These are phyloP conservation scores for Phaffomyces thermotolerans DNA, from an alignment of 805 yeast species.

Conservation along the genomic window DNA sequence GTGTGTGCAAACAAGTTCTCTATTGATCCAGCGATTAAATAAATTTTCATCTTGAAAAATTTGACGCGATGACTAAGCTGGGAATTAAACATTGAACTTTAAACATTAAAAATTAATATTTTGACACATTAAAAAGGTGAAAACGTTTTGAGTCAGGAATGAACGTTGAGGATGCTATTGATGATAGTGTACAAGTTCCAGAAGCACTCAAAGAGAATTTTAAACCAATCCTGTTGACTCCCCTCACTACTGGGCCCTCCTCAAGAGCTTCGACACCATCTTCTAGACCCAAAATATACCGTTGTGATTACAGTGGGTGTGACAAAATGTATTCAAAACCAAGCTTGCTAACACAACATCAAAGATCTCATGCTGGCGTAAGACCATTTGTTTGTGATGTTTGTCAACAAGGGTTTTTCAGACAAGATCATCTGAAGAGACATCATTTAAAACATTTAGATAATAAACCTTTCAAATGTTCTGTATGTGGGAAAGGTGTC, in stretches of 20 bases:
- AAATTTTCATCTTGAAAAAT: background rate
- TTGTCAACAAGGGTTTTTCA: conserved; percentile 60
- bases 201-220: background rate
- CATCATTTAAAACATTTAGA: conserved; percentile 62
- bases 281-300: conserved; percentile 50
- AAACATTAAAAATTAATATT: too few relatives aligned
- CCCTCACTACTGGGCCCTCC: conserved; percentile 2
- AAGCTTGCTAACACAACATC: conserved; percentile 75
- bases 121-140: background rate
- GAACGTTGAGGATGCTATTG: background rate
- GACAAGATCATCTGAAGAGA: conserved; percentile 74
- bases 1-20: too few relatives aligned
- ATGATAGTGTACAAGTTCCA: too few relatives aligned
- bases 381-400: conserved; percentile 65
- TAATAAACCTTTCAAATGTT: conserved; percentile 66
- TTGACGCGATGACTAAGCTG: background rate
- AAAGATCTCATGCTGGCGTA: conserved; percentile 67
- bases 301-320: conserved; percentile 62
- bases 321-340: conserved; percentile 75
- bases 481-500: conserved; percentile 75
- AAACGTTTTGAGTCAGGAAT: background rate
- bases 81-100: too few relatives aligned
- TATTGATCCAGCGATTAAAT: too few relatives aligned
- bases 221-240: background rate
- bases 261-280: conserved; percentile 21